phyloP scores from a whole-genome alignment of 148 eudicot genomes.

The Vaccinium myrtillus region DNA sequence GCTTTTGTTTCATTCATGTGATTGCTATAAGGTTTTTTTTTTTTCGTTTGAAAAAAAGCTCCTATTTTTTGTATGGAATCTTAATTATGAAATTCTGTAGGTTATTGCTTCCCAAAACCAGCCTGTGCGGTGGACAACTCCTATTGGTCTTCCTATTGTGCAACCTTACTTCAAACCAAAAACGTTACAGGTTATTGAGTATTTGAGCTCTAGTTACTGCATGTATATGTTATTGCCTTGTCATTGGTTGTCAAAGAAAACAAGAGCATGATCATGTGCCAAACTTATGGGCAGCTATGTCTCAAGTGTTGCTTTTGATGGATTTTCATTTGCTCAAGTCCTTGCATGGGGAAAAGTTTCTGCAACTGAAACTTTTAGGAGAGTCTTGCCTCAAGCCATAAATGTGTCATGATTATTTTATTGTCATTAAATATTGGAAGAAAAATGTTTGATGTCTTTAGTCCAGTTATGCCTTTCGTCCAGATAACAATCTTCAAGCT shows the following conservation, averaged over 20 bases:
- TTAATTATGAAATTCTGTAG: conserved; percentile 33
- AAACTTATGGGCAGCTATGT: not conserved
- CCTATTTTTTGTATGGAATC: not conserved
- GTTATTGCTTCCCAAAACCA: conserved; percentile 83
- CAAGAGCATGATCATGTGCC: not conserved
- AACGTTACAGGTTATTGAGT: conserved; percentile 50
- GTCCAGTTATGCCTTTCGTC: not conserved
- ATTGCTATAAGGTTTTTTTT: not conserved
- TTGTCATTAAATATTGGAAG: not conserved
- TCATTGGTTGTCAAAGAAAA: conserved; percentile 5
- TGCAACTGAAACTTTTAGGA: not conserved
- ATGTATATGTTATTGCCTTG: not conserved
- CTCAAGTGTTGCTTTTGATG: not conserved
- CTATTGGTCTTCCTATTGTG: conserved; percentile 89
- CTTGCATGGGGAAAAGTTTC: not conserved
- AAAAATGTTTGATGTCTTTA: not conserved
- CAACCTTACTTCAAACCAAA: conserved; percentile 84
- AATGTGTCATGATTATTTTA: not conserved
- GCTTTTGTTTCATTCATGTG: conserved; percentile 1
- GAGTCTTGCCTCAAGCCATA: not conserved
- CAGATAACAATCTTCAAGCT: not conserved
- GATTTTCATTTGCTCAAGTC: not conserved
- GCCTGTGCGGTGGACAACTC: conserved; percentile 93
- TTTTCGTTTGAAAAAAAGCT: too few species aligned
- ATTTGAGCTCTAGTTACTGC: not conserved